Evolutionary conservation across 208 protist genomes (phyloP), one percentile per base, ranked within the genome.

Genomic region (Trypanosoma lewisi): DNA sequence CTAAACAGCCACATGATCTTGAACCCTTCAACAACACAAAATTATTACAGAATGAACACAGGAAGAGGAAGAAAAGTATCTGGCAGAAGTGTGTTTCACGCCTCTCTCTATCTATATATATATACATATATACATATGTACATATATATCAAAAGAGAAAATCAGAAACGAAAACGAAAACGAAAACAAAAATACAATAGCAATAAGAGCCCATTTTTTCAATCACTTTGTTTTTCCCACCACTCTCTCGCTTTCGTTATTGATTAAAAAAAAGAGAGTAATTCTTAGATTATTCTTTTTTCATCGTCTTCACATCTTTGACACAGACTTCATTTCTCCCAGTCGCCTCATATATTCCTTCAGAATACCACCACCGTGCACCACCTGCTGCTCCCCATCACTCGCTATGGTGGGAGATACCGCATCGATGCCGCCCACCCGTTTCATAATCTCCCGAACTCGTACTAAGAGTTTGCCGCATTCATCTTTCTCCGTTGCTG

Each of bases 41-140:
- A n/a, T n/a, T n/a, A n/a, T n/a, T n/a, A n/a, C n/a, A n/a, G n/a
- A n/a, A n/a, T n/a, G n/a, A n/a, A n/a, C n/a, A n/a, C n/a, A n/a
- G n/a, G n/a, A n/a, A n/a, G n/a, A n/a, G n/a, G n/a, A n/a, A n/a
- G n/a, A n/a, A n/a, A n/a, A n/a, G n/a, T n/a, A n/a, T n/a, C n/a
- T n/a, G n/a, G n/a, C n/a, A n/a, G n/a, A 42, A 14, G 14, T 17
- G 8, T 17, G 14, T 17, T 14, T 42, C 37, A 8, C 8, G 14
- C 11, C 14, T 42, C 8, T 17, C 14, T 17, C 8, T 48, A 48
- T 48, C 17, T 48, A 48, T 19, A 48, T 53, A 44, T 33, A 62
- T 36, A 62, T 23, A 52, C 28, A 36, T 60, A 60, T 60, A 34
- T 60, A 60, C 31, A 49, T 49, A 49, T 60, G 30, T 60, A 60